These are phyloP conservation scores for Trametes pubescens DNA, from an alignment of 1,284 basidiomycete genomes.

Conservation along the genomic window DNA sequence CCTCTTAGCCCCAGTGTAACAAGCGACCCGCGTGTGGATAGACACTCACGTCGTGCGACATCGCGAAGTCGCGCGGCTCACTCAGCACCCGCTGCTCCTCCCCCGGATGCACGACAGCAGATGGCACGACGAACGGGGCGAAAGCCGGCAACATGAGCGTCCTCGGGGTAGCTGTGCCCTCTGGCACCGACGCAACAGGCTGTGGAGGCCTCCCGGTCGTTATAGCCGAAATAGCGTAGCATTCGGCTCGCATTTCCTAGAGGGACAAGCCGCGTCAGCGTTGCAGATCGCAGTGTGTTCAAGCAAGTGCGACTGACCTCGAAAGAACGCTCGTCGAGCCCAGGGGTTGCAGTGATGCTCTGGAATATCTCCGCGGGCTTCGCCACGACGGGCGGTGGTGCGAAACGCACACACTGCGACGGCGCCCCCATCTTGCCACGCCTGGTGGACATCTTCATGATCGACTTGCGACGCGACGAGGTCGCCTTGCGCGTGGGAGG, in stretches of 20 bases:
- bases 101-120: not conserved
- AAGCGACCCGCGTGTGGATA: not conserved
- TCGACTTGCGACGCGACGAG: not conserved
- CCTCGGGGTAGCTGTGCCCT: not conserved
- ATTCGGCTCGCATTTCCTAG: constrained; percentile 10
- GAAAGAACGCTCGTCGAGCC: constrained; percentile 7
- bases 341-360: constrained; percentile 12
- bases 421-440: not conserved
- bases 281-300: not conserved
- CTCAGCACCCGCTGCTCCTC: not conserved
- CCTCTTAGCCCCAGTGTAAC: not conserved
- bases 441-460: not conserved
- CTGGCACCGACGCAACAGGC: constrained; percentile 1
- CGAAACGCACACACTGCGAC: not conserved
- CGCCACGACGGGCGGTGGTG: not conserved
- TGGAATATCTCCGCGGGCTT: not conserved
- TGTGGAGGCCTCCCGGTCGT: constrained; percentile 2
- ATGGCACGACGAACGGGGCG: not conserved
- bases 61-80: not conserved
- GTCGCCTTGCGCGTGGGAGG: not conserved
- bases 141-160: not conserved
- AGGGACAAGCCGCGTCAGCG: not conserved
- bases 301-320: constrained; percentile 2
- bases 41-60: constrained; percentile 1
- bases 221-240: constrained; percentile 6